Conservation (phyloP, 2,329 filamentous ascomycete species). For the Arthrobotrys sinensis region DNA sequence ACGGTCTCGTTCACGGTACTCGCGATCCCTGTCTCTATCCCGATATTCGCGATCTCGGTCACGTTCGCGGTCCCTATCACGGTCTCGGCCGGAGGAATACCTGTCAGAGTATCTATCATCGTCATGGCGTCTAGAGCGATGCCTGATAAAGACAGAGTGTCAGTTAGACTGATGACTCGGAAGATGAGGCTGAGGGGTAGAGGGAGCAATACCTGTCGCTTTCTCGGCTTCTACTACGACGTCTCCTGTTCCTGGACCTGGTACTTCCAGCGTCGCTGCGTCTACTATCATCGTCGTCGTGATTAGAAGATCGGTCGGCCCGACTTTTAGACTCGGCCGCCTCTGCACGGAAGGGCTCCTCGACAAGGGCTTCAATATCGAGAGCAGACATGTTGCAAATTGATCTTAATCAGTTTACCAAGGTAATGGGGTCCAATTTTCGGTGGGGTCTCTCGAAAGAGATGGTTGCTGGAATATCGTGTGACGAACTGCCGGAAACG, state of each 20-base stretch:
- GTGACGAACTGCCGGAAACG: slow-evolving; percentile 60
- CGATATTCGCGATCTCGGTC: slow-evolving; percentile 70
- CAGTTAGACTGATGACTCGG: not conserved
- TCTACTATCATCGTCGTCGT: slow-evolving; percentile 55
- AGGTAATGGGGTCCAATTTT: not conserved
- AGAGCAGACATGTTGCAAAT: slow-evolving; percentile 46
- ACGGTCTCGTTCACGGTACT: slow-evolving; percentile 72
- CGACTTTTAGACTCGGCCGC: slow-evolving; percentile 58
- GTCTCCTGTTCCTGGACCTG: slow-evolving; percentile 54
- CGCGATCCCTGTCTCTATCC: slow-evolving; percentile 71
- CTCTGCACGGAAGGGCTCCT: slow-evolving; percentile 55
- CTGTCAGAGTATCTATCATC: slow-evolving; percentile 71
- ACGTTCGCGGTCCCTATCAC: slow-evolving; percentile 71
- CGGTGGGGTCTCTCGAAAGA: slow-evolving; percentile 17
- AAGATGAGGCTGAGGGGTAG: not conserved
- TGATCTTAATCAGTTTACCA: slow-evolving; percentile 27
- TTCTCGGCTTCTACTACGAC: slow-evolving; percentile 54
- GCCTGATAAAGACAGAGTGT: slow-evolving; percentile 27
- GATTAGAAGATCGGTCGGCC: slow-evolving; percentile 46
- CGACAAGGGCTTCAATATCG: slow-evolving; percentile 59
- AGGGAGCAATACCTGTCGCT: slow-evolving; percentile 54
- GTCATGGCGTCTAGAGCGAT: slow-evolving; percentile 60
- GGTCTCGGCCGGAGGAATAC: slow-evolving; percentile 74
- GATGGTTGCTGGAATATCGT: slow-evolving; percentile 41
- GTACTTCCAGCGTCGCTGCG: slow-evolving; percentile 56